phyloP scores from a whole-genome alignment of 169 alveolate genomes.

The Plasmodium reichenowi region DNA sequence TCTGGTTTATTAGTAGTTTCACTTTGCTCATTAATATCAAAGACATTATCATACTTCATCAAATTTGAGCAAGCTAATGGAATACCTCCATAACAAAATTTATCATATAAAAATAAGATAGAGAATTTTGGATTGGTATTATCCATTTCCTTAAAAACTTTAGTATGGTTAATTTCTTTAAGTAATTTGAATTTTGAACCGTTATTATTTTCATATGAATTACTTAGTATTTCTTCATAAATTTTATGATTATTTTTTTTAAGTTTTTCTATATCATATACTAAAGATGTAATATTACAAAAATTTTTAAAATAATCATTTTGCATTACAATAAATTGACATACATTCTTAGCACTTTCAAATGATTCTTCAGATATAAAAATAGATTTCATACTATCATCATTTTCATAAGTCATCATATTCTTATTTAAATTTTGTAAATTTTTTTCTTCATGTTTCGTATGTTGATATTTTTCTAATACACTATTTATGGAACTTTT shows the following conservation, averaged over 20 bases:
- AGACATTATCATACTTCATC: conserved; percentile 35
- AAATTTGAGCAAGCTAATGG: conserved; percentile 69
- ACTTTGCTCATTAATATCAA: conserved; percentile 23
- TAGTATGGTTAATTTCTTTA: conserved; percentile 36
- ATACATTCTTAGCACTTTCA: conserved; percentile 40
- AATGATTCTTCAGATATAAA: conserved; percentile 30
- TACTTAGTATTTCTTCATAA: conserved; percentile 27
- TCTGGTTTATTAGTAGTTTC: background rate
- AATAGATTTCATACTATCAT: conserved; percentile 4
- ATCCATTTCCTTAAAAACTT: conserved; percentile 44
- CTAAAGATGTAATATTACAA: conserved; percentile 23
- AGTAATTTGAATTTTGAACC: conserved; percentile 27
- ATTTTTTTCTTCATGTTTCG: background rate
- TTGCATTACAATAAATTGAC: conserved; percentile 38
- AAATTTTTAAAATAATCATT: conserved; percentile 18
- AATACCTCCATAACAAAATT: conserved; percentile 70
- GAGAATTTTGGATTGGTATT: conserved; percentile 48
- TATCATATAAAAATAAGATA: conserved; percentile 44
- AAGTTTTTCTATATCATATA: conserved; percentile 16
- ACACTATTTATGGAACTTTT: background rate
- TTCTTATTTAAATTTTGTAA: background rate
- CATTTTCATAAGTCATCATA: background rate
- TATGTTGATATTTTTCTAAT: background rate
- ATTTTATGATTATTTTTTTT: conserved; percentile 22
- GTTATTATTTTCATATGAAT: conserved; percentile 36